Percentiles rank a stretch among this genome's conserved stretches.
Evolutionary conservation across 495 filamentous ascomycete species (phyloP).

Genomic region (Cairneyella variabilis): DNA sequence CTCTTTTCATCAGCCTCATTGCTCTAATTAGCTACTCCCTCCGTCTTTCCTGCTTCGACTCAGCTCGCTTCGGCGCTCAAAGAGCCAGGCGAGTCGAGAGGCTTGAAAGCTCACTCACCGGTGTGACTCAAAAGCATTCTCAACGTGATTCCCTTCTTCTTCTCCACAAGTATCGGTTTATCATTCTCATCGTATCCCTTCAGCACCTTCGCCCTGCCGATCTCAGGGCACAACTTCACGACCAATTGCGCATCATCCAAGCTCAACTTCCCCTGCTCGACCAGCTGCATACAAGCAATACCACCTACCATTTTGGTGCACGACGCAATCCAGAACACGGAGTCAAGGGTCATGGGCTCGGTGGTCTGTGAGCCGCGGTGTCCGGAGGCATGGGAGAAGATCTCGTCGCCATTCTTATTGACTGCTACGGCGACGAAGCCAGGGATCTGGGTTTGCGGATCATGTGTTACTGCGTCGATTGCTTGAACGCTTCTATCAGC

Average conservation of each 20-base stretch:
- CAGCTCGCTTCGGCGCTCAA: no score
- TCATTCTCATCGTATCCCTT: constrained; percentile 35
- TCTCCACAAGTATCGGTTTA: constrained; percentile 37
- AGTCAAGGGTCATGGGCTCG: constrained; percentile 43
- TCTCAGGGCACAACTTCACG: constrained; percentile 46
- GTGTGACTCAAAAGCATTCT: constrained; percentile 61
- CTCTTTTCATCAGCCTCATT: no score
- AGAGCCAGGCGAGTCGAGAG: no score
- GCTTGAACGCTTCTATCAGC: no score
- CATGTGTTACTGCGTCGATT: constrained; percentile 33
- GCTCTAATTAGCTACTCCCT: no score
- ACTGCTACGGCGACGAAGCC: background rate
- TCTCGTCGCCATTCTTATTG: background rate
- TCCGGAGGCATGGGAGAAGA: background rate
- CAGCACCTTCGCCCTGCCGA: constrained; percentile 46
- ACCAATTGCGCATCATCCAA: constrained; percentile 49
- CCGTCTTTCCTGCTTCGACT: no score
- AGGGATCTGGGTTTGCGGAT: constrained; percentile 27
- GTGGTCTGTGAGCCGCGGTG: background rate
- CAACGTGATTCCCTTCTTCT: constrained; percentile 53
- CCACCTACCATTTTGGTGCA: constrained; percentile 54
- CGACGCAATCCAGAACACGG: constrained; percentile 55
- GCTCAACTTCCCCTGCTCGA: constrained; percentile 44
- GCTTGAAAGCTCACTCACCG: no score
- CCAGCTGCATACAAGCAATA: constrained; percentile 59